phyloP scores from a whole-genome alignment of 2,329 filamentous ascomycete species.

The Fusarium metavorans region DNA sequence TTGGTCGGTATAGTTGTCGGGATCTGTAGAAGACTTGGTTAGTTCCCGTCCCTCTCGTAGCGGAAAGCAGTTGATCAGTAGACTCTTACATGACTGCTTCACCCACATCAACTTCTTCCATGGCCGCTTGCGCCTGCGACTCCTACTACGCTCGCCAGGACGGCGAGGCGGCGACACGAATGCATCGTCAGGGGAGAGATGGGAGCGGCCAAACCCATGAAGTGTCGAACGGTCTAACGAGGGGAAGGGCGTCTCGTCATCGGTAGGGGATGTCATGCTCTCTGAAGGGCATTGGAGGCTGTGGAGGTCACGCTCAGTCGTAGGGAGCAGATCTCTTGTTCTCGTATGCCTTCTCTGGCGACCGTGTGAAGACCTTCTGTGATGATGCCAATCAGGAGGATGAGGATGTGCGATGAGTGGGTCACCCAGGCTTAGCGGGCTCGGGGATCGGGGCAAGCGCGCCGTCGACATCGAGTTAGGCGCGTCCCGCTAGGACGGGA shows the following conservation, averaged over 20 bases:
- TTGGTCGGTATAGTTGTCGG: constrained; percentile 99
- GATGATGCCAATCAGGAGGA: constrained; percentile 33
- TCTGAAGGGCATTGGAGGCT: constrained; percentile 27
- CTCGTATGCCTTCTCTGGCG: neutral
- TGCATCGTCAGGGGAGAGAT: constrained; percentile 87
- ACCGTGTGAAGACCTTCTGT: neutral
- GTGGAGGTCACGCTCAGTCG: constrained; percentile 6
- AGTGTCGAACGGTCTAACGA: constrained; percentile 48
- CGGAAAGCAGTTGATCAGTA: neutral
- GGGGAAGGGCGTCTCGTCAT: constrained; percentile 54
- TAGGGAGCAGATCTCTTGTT: constrained; percentile 7
- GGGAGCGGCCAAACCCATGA: constrained; percentile 67
- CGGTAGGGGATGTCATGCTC: constrained; percentile 53
- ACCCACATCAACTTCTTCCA: constrained; percentile 99
- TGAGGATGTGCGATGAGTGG: constrained; percentile 24
- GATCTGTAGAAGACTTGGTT: constrained; percentile 65
- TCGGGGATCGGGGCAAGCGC: constrained; percentile 29
- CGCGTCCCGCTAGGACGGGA: constrained; percentile 15
- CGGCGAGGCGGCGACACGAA: constrained; percentile 75
- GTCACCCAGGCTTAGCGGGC: constrained; percentile 33
- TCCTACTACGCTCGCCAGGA: constrained; percentile 69
- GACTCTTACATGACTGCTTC: constrained; percentile 84
- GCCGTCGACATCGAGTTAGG: constrained; percentile 28
- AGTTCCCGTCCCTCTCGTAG: neutral
- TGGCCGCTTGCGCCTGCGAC: constrained; percentile 75